Base-by-base conservation (phyloP, 108 stramenopile species). In the Conticribra weissflogii region DNA sequence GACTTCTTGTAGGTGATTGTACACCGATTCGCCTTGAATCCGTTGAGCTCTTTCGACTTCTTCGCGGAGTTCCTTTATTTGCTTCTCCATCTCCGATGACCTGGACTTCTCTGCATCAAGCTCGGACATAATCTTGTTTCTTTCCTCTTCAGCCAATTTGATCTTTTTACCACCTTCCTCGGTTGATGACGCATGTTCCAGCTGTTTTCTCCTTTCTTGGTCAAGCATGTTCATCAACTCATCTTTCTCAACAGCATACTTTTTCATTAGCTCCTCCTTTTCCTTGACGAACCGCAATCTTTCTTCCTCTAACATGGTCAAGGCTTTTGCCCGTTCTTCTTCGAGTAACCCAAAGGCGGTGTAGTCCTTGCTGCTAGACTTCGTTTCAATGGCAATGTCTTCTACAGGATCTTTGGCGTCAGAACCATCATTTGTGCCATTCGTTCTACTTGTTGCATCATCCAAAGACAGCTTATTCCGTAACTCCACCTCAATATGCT, bases 1-100 rank as follows among this genome's bases (percentile, higher is more conserved):
- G 24, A 77, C 76, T 47, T 77, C 76, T 23, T 70, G 55, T 3
- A 77, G 63, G 41, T 77, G 76, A 64, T 19, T 58, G 23, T 49
- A 64, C 2, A 77, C 68, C 41, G 68, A 47, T 31, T 77, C 76
- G 32, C 63, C 66, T 17, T 77, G 67, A 12, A 55, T 21, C 36
- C 33, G 56, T 45, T 63, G 62, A 17, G 36, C 52, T 8, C 28
- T 27, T 31, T 64, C 33, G 9, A 73, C 49, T 19, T 50, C 46
- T 3, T 22, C 29, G 30, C 59, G 22, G 7, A 59, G 57, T 21
- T 48, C 54, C 3, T 5, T 12, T 9, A 41, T 41, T 41, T 41
- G 36, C 5, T 41, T 41, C 36, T 41, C 36, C 36, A 41, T 9
- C 12, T 9, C 36, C 12, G 5, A 41, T 59, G 25, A 67, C 54